Evolutionary conservation across 352 stramenopile genomes (phyloP).

Genomic region (Pythium insidiosum): DNA sequence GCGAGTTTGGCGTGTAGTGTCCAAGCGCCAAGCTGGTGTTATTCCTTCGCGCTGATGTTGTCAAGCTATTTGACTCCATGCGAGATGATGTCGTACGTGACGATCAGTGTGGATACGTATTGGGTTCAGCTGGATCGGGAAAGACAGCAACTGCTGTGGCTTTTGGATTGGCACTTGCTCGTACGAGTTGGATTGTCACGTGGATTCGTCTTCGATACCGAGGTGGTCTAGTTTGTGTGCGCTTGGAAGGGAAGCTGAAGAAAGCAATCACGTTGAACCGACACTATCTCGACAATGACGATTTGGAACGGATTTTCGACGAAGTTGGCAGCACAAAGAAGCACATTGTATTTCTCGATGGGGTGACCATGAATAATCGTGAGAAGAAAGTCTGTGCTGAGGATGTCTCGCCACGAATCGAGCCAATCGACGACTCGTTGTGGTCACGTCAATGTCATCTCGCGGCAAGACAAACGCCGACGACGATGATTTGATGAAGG

Average conservation of each 20-base stretch:
- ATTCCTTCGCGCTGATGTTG: slow-evolving; percentile 1
- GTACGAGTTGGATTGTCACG: background rate
- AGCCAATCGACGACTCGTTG: slow-evolving; percentile 1
- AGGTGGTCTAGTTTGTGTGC: too few species aligned
- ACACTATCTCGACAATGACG: background rate
- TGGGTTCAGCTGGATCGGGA: background rate
- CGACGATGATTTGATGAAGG: background rate
- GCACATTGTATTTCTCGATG: slow-evolving; percentile 3
- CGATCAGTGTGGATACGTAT: slow-evolving; percentile 2
- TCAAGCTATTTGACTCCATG: slow-evolving; percentile 3
- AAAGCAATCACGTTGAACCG: background rate
- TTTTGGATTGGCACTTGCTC: background rate
- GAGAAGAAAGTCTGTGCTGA: slow-evolving; percentile 1
- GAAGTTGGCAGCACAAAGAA: slow-evolving; percentile 1
- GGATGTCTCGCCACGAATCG: background rate
- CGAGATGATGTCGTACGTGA: slow-evolving; percentile 1
- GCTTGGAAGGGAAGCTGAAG: too few species aligned
- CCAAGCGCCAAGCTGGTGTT: slow-evolving; percentile 1
- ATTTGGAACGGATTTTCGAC: too few species aligned
- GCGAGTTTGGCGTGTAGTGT: slow-evolving; percentile 2
- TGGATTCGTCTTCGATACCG: background rate
- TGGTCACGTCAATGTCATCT: too few species aligned
- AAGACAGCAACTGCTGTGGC: background rate
- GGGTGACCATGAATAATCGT: slow-evolving; percentile 1
- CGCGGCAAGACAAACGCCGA: slow-evolving; percentile 1